Evolutionary conservation across 805 yeast genomes (phyloP).

Genomic region (Lachancea lanzarotensis): DNA sequence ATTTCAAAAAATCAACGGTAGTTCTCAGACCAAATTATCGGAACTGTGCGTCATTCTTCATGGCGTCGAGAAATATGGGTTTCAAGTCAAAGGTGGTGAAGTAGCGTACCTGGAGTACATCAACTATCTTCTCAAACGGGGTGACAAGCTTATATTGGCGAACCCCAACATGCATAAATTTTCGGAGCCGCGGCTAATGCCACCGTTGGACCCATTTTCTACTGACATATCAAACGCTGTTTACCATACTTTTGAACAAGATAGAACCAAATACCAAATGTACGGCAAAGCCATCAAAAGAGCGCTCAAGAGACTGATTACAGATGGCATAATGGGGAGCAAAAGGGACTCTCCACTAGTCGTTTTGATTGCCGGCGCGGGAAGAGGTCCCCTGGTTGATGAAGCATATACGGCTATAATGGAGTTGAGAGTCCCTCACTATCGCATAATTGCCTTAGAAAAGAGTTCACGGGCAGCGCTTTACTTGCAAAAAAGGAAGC

Average conservation of each 20-base stretch:
- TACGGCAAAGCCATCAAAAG: slow-evolving; percentile 58
- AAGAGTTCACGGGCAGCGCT: slow-evolving; percentile 58
- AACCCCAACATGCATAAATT: neutral
- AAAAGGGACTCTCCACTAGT: slow-evolving; percentile 20
- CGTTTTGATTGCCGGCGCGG: slow-evolving; percentile 76
- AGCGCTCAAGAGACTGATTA: slow-evolving; percentile 39
- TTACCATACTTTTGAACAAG: slow-evolving; percentile 68
- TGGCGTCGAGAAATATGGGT: slow-evolving; percentile 42
- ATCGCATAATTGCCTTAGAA: slow-evolving; percentile 57
- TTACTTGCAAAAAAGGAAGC: slow-evolving; percentile 44
- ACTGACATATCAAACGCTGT: slow-evolving; percentile 50
- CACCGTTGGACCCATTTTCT: slow-evolving; percentile 69
- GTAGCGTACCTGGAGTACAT: slow-evolving; percentile 39
- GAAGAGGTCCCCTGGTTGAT: slow-evolving; percentile 76
- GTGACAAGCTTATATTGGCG: slow-evolving; percentile 20
- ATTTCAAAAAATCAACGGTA: slow-evolving; percentile 36
- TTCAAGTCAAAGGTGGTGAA: slow-evolving; percentile 32
- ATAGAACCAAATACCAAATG: slow-evolving; percentile 56
- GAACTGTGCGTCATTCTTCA: slow-evolving; percentile 42
- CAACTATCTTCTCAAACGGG: slow-evolving; percentile 36
- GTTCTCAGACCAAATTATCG: slow-evolving; percentile 28
- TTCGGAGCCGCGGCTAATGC: slow-evolving; percentile 26
- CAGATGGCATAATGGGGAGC: slow-evolving; percentile 3
- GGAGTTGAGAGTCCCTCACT: slow-evolving; percentile 21
- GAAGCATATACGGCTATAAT: slow-evolving; percentile 40